phyloP scores from a whole-genome alignment of 2,329 filamentous ascomycete species.

The Stagonosporopsis vannaccii region DNA sequence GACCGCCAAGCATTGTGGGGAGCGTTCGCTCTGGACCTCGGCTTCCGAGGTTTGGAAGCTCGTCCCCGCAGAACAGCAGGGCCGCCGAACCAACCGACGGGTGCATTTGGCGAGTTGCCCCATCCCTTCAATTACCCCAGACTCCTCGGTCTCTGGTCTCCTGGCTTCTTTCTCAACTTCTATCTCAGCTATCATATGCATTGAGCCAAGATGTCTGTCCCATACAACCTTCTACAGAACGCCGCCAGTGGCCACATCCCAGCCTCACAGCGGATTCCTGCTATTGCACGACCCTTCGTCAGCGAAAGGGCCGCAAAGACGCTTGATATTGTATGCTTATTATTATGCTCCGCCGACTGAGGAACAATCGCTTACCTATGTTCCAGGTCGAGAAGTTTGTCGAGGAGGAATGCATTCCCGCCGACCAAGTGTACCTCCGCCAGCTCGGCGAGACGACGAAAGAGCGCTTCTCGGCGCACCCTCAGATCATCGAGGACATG shows the following conservation, averaged over 20 bases:
- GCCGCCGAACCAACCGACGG: constrained; percentile 10
- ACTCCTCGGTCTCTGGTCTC: constrained; percentile 9
- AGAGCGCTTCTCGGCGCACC: constrained; percentile 79
- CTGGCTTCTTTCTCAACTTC: not conserved
- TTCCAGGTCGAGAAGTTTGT: constrained; percentile 86
- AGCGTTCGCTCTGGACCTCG: constrained; percentile 7
- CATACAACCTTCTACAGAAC: constrained; percentile 44
- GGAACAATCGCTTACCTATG: not conserved
- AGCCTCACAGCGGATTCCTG: constrained; percentile 65
- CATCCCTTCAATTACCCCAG: constrained; percentile 19
- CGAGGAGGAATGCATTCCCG: constrained; percentile 82
- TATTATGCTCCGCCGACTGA: not conserved
- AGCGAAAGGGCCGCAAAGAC: constrained; percentile 86
- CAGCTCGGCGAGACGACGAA: constrained; percentile 76
- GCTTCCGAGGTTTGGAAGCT: constrained; percentile 5
- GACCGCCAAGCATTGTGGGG: constrained; percentile 8
- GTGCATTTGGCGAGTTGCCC: constrained; percentile 10
- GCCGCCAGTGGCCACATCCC: constrained; percentile 46
- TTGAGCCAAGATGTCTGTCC: constrained; percentile 39
- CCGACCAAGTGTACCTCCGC: constrained; percentile 80
- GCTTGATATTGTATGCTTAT: constrained; percentile 69
- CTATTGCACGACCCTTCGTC: constrained; percentile 69
- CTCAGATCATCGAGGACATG: constrained; percentile 83
- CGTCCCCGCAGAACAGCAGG: constrained; percentile 11
- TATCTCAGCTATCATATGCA: not conserved